Conservation (phyloP, 225 moss, liverwort and hornwort species). For the Sphagnum contortum region DNA sequence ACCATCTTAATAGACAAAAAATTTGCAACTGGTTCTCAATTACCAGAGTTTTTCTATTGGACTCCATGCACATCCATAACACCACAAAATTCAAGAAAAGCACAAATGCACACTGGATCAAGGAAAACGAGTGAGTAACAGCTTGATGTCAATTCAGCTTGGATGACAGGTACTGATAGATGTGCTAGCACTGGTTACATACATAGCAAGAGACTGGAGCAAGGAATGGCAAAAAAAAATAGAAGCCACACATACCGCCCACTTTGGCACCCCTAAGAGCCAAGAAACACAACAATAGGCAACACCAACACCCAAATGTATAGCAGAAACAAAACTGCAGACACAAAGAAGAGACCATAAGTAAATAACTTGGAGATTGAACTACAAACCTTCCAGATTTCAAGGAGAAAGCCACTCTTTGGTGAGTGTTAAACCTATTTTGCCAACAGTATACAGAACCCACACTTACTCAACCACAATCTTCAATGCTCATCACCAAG, state of each 20-base stretch:
- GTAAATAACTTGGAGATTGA: conserved; percentile 2
- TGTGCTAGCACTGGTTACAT: too few relatives aligned
- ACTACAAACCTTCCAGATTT: not conserved
- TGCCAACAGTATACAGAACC: too few relatives aligned
- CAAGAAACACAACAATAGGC: conserved; percentile 61
- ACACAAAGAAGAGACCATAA: conserved; percentile 6
- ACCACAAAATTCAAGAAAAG: too few relatives aligned
- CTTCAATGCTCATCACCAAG: too few relatives aligned
- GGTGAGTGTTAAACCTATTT: too few relatives aligned
- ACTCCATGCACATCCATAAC: not conserved
- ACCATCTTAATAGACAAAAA: not conserved
- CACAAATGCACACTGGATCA: too few relatives aligned
- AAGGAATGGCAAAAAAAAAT: not conserved
- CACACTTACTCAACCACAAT: too few relatives aligned
- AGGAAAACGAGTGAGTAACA: too few relatives aligned
- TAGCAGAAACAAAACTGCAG: conserved; percentile 75
- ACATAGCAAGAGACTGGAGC: too few relatives aligned
- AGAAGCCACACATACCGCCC: conserved; percentile 44
- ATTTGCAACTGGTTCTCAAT: not conserved
- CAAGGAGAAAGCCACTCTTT: too few relatives aligned
- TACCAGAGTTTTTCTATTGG: not conserved
- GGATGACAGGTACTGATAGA: too few relatives aligned
- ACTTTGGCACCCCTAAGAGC: conserved; percentile 65
- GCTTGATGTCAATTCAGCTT: too few relatives aligned
- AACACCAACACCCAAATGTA: conserved; percentile 81